phyloP scores from a whole-genome alignment of 2,329 filamentous ascomycete genomes.

The Tolypocladium album region DNA sequence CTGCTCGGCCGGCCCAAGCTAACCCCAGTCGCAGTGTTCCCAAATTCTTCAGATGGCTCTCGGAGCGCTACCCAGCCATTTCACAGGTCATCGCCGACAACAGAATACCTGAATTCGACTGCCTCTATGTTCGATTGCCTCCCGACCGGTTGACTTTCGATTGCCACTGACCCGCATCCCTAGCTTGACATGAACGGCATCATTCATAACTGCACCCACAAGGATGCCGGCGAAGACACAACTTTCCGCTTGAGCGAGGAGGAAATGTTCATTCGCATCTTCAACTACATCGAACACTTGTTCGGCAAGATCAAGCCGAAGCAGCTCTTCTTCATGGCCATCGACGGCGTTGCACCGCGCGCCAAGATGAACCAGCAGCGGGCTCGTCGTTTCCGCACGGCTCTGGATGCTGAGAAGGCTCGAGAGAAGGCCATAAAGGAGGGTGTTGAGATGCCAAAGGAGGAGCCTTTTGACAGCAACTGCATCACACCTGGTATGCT shows the following conservation, averaged over 20 bases:
- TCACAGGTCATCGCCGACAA: slow-evolving; percentile 98
- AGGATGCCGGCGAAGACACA: slow-evolving; percentile 75
- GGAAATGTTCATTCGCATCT: slow-evolving; percentile 99
- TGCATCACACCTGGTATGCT: slow-evolving; percentile 79
- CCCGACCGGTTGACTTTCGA: neutral
- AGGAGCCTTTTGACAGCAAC: slow-evolving; percentile 96
- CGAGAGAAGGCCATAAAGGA: slow-evolving; percentile 86
- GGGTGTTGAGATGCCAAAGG: slow-evolving; percentile 86
- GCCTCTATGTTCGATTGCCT: slow-evolving; percentile 60
- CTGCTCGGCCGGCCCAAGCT: neutral
- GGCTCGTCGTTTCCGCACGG: slow-evolving; percentile 86
- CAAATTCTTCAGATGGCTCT: slow-evolving; percentile 99
- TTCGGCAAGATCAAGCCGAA: slow-evolving; percentile 99
- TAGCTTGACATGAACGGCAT: slow-evolving; percentile 97
- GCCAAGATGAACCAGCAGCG: slow-evolving; percentile 99
- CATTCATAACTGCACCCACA: slow-evolving; percentile 98
- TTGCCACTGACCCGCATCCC: slow-evolving; percentile 9
- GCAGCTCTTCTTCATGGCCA: slow-evolving; percentile 98
- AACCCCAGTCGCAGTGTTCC: slow-evolving; percentile 40
- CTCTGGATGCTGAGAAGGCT: slow-evolving; percentile 78
- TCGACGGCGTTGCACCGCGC: slow-evolving; percentile 92
- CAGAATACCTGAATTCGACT: slow-evolving; percentile 97
- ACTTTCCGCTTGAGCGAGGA: slow-evolving; percentile 92
- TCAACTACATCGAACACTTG: slow-evolving; percentile 98
- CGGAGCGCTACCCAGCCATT: slow-evolving; percentile 95